Conservation (phyloP, 176 grass and related monocot species). For the Hordeum vulgare region MorexV3_pseudomolecules_assembly NC_058524.1:620108836-620109335, state of each 20-base stretch:
- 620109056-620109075: neutral
- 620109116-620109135: neutral
- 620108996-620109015: neutral
- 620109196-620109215: too few relatives aligned
- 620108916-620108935: constrained; percentile 84
- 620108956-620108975: constrained; percentile 11
- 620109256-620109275: too few relatives aligned
- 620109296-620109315: too few relatives aligned
- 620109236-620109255: too few relatives aligned
- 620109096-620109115: neutral
- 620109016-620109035: neutral
- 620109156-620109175: neutral
- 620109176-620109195: too few relatives aligned
- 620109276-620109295: too few relatives aligned
- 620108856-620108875: constrained; percentile 85
- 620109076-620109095: neutral
- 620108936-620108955: constrained; percentile 10
- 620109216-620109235: too few relatives aligned
- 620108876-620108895: constrained; percentile 94
- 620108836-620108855: constrained; percentile 78
- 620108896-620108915: constrained; percentile 93
- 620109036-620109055: neutral
- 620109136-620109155: neutral
- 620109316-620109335: too few relatives aligned
- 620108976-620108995: neutral